Evolutionary conservation across 495 filamentous ascomycete species (phyloP).

Genomic region (Pseudotulostoma volvatum): DNA sequence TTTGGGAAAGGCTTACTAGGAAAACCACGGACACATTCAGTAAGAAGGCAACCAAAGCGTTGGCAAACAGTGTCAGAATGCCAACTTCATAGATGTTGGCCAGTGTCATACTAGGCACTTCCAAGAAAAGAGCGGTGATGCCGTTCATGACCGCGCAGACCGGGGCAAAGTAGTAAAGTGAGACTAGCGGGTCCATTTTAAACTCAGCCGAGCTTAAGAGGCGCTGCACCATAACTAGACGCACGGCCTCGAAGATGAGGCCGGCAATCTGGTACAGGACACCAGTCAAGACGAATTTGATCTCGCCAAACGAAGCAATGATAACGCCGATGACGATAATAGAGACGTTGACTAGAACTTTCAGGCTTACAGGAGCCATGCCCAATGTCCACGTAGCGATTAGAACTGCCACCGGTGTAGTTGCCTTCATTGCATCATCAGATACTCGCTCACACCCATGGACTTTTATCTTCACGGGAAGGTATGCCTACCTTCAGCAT

Average conservation of each 20-base stretch:
- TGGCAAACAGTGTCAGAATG: constrained; percentile 54
- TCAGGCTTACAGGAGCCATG: constrained; percentile 59
- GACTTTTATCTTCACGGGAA: neutral
- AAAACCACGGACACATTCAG: constrained; percentile 91
- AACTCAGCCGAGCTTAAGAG: constrained; percentile 77
- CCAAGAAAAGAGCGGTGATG: constrained; percentile 59
- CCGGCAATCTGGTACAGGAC: constrained; percentile 76
- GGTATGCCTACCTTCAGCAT: constrained; percentile 67
- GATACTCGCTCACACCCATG: neutral
- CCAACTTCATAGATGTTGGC: constrained; percentile 61
- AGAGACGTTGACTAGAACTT: constrained; percentile 68
- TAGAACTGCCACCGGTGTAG: constrained; percentile 78
- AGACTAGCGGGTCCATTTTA: constrained; percentile 96
- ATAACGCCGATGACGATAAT: constrained; percentile 81
- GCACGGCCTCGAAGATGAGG: constrained; percentile 77
- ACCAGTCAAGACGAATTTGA: constrained; percentile 74
- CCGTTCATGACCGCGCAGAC: constrained; percentile 86
- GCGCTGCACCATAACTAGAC: constrained; percentile 81
- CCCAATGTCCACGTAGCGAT: constrained; percentile 71
- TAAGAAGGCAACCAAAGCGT: constrained; percentile 70
- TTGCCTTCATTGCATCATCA: constrained; percentile 38
- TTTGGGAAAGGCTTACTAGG: constrained; percentile 77
- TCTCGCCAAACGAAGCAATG: constrained; percentile 82
- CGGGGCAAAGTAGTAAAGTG: constrained; percentile 91
- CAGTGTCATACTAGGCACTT: constrained; percentile 54